Base-by-base conservation (phyloP, 257 asterid species). In the Handroanthus guayacan region DNA sequence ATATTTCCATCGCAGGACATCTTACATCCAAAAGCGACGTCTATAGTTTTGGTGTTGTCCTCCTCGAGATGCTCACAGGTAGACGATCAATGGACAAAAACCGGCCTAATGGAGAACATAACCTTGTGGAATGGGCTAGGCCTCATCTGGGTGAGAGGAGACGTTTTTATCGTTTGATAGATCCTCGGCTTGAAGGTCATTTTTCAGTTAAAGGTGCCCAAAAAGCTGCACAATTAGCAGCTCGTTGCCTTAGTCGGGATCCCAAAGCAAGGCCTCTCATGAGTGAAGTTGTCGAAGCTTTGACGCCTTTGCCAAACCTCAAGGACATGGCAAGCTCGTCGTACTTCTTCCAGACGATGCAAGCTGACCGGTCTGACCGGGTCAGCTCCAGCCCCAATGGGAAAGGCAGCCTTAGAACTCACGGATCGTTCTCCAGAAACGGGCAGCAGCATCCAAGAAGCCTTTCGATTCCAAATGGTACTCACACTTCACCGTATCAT, bases 261-360 rank as follows among this genome's bases (percentile, higher is more conserved):
- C 79, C 99, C 34, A 95, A 91, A 82, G 84, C 78, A 54, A 78
- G 99, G 48, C 99, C 99, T 4, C 84, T 84, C 36, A 95, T 95
- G 99, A 92, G 99, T 51, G 95, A 95, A 76, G 95, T 91, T 13
- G 98, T 92, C 0, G 96, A 88, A 83, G 93, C 90, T 65, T 75
- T 95, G 83, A 89, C 86, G 88, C 98, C 98, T 9, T 71, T 95
- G 80, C 98, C 98, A 9, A 86, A 84, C 83, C 94, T 92, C 65
- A 92, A 92, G 81, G 99, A 95, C 84, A 95, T 95, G 99, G 98
- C 99, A 48, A 91, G 92, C 89, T 86, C 97, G 3, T 89, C 98
- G 44, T 91, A 87, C 83, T 84, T 86, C 78, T 92, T 90, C 63
- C 96, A 92, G 85, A 84, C 95, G 0, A 83, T 88, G 90, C 99